Conservation (phyloP, 2,329 filamentous ascomycete species). For the Cephalotrichum gorgonifer region DNA sequence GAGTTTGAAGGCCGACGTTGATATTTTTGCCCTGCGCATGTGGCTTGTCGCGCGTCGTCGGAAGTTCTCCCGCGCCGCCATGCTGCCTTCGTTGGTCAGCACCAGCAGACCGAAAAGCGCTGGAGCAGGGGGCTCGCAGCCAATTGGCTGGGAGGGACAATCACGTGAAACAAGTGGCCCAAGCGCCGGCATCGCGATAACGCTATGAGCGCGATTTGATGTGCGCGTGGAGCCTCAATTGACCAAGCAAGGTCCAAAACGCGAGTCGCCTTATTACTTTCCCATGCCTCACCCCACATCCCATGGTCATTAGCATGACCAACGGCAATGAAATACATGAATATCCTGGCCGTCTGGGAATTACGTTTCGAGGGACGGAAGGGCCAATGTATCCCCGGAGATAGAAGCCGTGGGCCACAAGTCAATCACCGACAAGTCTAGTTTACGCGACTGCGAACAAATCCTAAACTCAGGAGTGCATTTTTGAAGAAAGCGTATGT, state of each 20-base stretch:
- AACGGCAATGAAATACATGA: too few species aligned
- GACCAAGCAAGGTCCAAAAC: too few species aligned
- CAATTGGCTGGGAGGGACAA: background rate
- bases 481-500: too few species aligned
- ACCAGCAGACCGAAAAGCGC: background rate
- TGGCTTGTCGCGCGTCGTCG: background rate
- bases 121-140: background rate
- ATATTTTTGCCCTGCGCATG: background rate
- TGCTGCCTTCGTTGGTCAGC: background rate
- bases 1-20: background rate
- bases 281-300: too few species aligned
- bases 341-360: too few species aligned
- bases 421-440: too few species aligned
- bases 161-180: background rate
- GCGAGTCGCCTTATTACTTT: too few species aligned
- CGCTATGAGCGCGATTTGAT: background rate
- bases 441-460: too few species aligned
- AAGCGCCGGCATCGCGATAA: background rate
- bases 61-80: background rate
- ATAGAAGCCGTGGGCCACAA: too few species aligned
- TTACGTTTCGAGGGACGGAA: too few species aligned
- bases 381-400: too few species aligned
- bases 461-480: background rate
- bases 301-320: too few species aligned
- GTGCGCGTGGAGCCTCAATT: background rate